Conservation (phyloP, 192 early-diverging fungal genomes). For the Coemansia biformis region DNA sequence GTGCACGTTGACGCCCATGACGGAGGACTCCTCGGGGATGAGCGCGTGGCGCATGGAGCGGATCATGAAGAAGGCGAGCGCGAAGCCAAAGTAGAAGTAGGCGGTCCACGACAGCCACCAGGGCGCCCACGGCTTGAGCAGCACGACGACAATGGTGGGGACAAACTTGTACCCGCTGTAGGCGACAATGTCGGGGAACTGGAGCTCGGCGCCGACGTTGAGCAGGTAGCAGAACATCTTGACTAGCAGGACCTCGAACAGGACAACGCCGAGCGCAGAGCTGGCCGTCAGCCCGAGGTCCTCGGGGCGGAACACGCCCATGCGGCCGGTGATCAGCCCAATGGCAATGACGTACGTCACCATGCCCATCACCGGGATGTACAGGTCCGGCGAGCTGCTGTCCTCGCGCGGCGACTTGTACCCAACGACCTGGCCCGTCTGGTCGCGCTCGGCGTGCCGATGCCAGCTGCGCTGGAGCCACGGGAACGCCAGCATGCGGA, state of each 20-base stretch:
- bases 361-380: slow-evolving; percentile 92
- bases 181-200: slow-evolving; percentile 78
- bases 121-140: slow-evolving; percentile 48
- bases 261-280: slow-evolving; percentile 71
- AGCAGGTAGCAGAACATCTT: slow-evolving; percentile 84
- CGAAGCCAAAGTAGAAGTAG: slow-evolving; percentile 70
- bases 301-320: slow-evolving; percentile 78
- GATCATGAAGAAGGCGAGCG: slow-evolving; percentile 84
- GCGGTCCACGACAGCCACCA: slow-evolving; percentile 60
- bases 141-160: slow-evolving; percentile 56
- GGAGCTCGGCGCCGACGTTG: slow-evolving; percentile 74
- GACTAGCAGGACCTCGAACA: slow-evolving; percentile 77
- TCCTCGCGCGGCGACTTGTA: slow-evolving; percentile 84
- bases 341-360: slow-evolving; percentile 84
- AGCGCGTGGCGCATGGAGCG: slow-evolving; percentile 70
- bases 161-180: slow-evolving; percentile 97
- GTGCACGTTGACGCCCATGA: slow-evolving; percentile 58
- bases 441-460: slow-evolving; percentile 65
- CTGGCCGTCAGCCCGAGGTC: slow-evolving; percentile 78
- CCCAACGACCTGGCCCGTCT: slow-evolving; percentile 72
- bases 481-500: slow-evolving; percentile 80
- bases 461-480: slow-evolving; percentile 86
- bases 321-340: slow-evolving; percentile 61
- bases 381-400: slow-evolving; percentile 91
- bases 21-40: slow-evolving; percentile 62